Conservation (phyloP, 2,329 filamentous ascomycete species). For the Colletotrichum simmondsii region DNA sequence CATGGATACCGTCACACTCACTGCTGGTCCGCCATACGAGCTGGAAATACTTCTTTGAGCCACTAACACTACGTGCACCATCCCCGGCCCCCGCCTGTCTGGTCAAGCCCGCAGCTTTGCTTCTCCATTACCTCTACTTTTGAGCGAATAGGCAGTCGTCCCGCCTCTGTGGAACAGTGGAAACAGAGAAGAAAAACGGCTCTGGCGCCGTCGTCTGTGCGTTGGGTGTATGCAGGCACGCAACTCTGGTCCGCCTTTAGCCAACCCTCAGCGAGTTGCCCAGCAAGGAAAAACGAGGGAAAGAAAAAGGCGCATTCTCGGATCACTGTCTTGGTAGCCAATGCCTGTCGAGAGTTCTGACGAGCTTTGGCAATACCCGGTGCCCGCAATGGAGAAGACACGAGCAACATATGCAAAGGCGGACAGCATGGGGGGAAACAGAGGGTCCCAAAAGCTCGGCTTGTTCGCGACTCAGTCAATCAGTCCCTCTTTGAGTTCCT, state of each 20-base stretch:
- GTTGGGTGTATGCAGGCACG: constrained; percentile 32
- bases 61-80: constrained; percentile 4
- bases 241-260: constrained; percentile 18
- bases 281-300: background rate
- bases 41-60: background rate
- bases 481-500: background rate
- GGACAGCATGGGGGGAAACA: background rate
- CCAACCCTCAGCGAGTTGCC: background rate
- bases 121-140: constrained; percentile 1
- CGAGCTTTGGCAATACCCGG: constrained; percentile 11
- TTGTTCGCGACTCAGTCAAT: constrained; percentile 17
- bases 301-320: constrained; percentile 21
- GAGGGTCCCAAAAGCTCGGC: constrained; percentile 2
- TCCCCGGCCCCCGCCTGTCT: constrained; percentile 9
- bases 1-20: background rate
- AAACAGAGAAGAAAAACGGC: constrained; percentile 17
- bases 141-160: constrained; percentile 30
- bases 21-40: background rate
- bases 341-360: constrained; percentile 5
- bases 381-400: constrained; percentile 17
- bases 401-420: constrained; percentile 10
- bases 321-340: constrained; percentile 13
- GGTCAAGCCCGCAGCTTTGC: background rate
- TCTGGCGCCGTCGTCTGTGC: constrained; percentile 33
- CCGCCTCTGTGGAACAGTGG: constrained; percentile 32